Evolutionary conservation across 1,284 basidiomycete genomes (phyloP).

Genomic region (Cryptococcus floricola): DNA sequence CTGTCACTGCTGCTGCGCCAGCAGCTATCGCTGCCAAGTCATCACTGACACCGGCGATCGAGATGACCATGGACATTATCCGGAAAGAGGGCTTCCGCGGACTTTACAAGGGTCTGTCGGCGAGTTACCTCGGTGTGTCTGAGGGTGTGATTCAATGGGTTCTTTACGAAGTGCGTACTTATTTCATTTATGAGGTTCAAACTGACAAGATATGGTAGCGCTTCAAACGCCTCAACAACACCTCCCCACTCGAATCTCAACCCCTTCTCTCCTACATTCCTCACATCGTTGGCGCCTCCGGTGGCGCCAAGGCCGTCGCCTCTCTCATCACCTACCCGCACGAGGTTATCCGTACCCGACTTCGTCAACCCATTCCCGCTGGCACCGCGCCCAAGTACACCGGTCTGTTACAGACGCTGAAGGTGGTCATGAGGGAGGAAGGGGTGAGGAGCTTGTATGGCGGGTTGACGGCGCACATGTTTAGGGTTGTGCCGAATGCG

Average conservation of each 20-base stretch:
- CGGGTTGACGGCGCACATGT: slow-evolving; percentile 88
- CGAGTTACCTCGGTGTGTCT: slow-evolving; percentile 91
- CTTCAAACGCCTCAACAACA: slow-evolving; percentile 37
- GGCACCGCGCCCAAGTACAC: slow-evolving; percentile 62
- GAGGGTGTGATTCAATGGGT: slow-evolving; percentile 99
- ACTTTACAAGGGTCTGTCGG: slow-evolving; percentile 91
- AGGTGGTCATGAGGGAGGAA: slow-evolving; percentile 83
- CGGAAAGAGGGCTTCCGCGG: slow-evolving; percentile 78
- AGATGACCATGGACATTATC: slow-evolving; percentile 68
- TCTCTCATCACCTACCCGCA: slow-evolving; percentile 94
- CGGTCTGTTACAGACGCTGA: slow-evolving; percentile 79
- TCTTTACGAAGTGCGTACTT: slow-evolving; percentile 66
- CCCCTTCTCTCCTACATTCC: slow-evolving; percentile 54
- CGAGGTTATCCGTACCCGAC: slow-evolving; percentile 88
- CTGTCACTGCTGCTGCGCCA: slow-evolving; percentile 10
- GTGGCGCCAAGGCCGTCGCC: slow-evolving; percentile 88
- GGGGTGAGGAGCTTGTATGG: slow-evolving; percentile 76
- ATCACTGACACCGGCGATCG: slow-evolving; percentile 16
- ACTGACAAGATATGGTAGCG: slow-evolving; percentile 19
- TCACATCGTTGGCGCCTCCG: slow-evolving; percentile 84
- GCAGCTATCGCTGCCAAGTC: slow-evolving; percentile 20
- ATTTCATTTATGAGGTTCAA: background rate
- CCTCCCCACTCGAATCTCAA: slow-evolving; percentile 56
- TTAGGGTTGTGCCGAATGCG: slow-evolving; percentile 95
- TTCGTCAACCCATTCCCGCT: slow-evolving; percentile 63